Evolutionary conservation across 2,329 filamentous ascomycete species (phyloP).

Genomic region (Trichoderma gracile): DNA sequence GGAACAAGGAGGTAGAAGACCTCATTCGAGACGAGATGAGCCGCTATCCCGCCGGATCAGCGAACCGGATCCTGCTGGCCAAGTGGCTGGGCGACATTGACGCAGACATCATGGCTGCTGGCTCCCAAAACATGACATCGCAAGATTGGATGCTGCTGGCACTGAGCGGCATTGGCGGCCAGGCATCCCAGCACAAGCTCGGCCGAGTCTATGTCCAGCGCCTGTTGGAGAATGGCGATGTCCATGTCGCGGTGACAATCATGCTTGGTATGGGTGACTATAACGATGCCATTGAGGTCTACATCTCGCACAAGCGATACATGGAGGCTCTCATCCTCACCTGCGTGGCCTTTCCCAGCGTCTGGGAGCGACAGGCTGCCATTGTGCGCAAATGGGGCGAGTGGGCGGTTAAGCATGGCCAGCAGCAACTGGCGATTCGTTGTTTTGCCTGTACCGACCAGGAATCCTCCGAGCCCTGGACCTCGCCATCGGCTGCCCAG

Average conservation of each 20-base stretch:
- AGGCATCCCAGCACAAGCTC: constrained; percentile 80
- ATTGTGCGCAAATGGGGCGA: constrained; percentile 95
- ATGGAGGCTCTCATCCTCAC: constrained; percentile 92
- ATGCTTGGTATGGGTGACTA: constrained; percentile 89
- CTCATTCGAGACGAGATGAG: constrained; percentile 82
- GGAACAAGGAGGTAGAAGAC: constrained; percentile 80
- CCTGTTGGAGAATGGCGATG: constrained; percentile 82
- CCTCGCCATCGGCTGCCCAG: constrained; percentile 73
- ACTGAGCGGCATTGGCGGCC: constrained; percentile 78
- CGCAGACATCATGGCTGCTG: constrained; percentile 76
- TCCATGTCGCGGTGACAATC: constrained; percentile 90
- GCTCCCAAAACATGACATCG: constrained; percentile 83
- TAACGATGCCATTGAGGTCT: constrained; percentile 94
- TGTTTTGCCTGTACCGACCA: constrained; percentile 90
- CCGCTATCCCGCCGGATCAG: constrained; percentile 70
- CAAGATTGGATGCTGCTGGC: constrained; percentile 97
- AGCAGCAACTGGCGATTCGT: constrained; percentile 86
- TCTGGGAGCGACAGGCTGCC: constrained; percentile 89
- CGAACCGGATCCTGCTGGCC: constrained; percentile 76
- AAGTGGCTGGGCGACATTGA: constrained; percentile 92
- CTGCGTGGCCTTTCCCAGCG: constrained; percentile 75
- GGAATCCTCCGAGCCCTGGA: constrained; percentile 84
- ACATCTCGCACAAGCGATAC: constrained; percentile 85
- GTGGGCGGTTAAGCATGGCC: constrained; percentile 79
- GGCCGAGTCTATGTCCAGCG: constrained; percentile 89